Percentiles rank a stretch among this genome's conserved stretches.
These are phyloP conservation scores for Rhizopus delemar DNA, from an alignment of 371 early-diverging fungal genomes.

Conservation along the genomic window DNA sequence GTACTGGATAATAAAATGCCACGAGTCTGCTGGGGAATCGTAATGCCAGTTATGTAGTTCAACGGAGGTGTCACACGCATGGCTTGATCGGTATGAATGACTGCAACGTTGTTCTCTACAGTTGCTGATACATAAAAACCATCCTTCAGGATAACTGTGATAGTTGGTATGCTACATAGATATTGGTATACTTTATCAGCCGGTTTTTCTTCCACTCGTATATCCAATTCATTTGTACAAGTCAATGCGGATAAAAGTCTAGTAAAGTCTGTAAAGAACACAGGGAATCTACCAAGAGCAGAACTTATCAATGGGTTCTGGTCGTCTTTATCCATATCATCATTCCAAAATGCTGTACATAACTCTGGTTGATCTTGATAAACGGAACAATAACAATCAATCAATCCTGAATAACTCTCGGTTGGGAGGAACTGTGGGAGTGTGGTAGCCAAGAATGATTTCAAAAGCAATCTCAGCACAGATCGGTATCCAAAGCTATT, in stretches of 20 bases:
- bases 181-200: constrained; percentile 32
- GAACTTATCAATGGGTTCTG: constrained; percentile 25
- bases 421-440: constrained; percentile 31
- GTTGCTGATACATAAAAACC: constrained; percentile 7
- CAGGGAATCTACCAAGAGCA: constrained; percentile 38
- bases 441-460: constrained; percentile 34
- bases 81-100: constrained; percentile 13
- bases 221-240: constrained; percentile 11
- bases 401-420: constrained; percentile 30
- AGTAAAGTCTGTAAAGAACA: constrained; percentile 29
- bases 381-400: constrained; percentile 22
- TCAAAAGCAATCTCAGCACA: constrained; percentile 23
- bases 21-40: constrained; percentile 22
- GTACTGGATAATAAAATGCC: constrained; percentile 25
- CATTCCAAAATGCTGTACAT: constrained; percentile 35
- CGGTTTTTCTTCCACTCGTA: background rate
- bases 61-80: constrained; percentile 20
- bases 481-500: constrained; percentile 33
- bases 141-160: constrained; percentile 28
- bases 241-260: constrained; percentile 32
- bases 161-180: constrained; percentile 22
- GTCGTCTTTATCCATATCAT: constrained; percentile 22
- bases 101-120: constrained; percentile 10
- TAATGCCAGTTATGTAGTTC: constrained; percentile 12
- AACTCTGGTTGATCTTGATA: constrained; percentile 33